Base-by-base conservation (phyloP, 345 rosid species). In the Psidium guajava region DNA sequence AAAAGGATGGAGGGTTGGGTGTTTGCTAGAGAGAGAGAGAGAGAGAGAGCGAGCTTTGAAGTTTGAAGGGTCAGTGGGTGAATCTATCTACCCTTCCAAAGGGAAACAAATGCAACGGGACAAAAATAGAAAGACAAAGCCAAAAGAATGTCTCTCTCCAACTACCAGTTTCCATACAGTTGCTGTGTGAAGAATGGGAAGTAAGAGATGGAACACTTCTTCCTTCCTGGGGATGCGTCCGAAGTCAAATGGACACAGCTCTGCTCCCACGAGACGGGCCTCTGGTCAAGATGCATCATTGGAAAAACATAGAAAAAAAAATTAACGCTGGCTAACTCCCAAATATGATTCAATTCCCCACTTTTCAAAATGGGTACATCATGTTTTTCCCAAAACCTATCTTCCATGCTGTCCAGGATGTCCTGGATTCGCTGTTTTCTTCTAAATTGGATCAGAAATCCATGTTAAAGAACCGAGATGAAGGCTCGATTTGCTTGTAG, bases 41-140 rank as follows among this genome's bases (percentile, higher is more conserved):
- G 10, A 6, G 27, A 13, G 80, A 44, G 84, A 21, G 24, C 64
- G 84, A 51, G 24, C 16, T 24, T 42, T 69, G 61, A 84, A 87
- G 86, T 91, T 90, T 80, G 87, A 77, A 85, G 90, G 89, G 82
- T 82, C 64, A 58, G 84, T 82, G 36, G 49, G 50, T 36, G 57
- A 20, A 82, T 61, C 61, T 54, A 86, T 59, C 87, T 86, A 86
- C 83, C 84, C 80, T 82, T 82, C 84, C 57, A 80, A 54, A 42
- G 42, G 47, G 80, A 69, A 69, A 69, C 80, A 36, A 69, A 20
- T 18, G 80, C 80, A 69, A 36, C 47, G 20, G 40, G 80, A 69
- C 80, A 69, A 69, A 36, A 36, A 8, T 36, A 36, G 80, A 18
- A 56, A 21, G 56, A 51, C 36, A 20, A 32, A 1, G 77, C 28